phyloP scores from a whole-genome alignment of 2,329 filamentous ascomycete genomes.

The Endothia cerciana region DNA sequence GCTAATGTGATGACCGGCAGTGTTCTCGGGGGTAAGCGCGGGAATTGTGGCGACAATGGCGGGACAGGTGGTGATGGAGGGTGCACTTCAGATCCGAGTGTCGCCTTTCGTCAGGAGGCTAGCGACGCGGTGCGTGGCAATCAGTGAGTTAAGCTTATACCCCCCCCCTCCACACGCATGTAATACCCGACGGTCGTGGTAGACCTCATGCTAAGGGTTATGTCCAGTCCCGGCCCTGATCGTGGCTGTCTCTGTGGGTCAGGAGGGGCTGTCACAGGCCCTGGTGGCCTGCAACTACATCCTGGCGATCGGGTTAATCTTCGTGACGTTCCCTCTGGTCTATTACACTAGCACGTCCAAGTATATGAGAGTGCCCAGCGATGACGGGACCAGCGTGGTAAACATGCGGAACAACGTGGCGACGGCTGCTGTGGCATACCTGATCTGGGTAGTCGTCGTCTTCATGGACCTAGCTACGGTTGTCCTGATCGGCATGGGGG shows the following conservation, averaged over 20 bases:
- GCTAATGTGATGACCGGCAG: not conserved
- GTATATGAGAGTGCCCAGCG: constrained; percentile 36
- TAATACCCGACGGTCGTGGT: not conserved
- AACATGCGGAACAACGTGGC: constrained; percentile 31
- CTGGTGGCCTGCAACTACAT: constrained; percentile 37
- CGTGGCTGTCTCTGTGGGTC: constrained; percentile 37
- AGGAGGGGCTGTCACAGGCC: constrained; percentile 35
- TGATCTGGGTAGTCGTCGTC: constrained; percentile 33
- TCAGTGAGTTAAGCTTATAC: constrained; percentile 27
- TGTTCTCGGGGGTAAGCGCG: constrained; percentile 69
- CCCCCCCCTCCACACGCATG: too few relatives aligned
- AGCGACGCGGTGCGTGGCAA: constrained; percentile 37
- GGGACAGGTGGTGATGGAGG: constrained; percentile 58
- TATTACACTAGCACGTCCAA: constrained; percentile 36
- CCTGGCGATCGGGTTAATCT: constrained; percentile 36
- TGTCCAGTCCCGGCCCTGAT: constrained; percentile 35
- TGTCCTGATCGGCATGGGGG: constrained; percentile 32
- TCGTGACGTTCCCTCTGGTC: constrained; percentile 37
- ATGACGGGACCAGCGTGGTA: constrained; percentile 26
- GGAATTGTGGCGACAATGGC: constrained; percentile 78
- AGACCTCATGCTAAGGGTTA: not conserved
- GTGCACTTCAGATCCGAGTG: constrained; percentile 36
- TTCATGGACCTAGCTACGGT: constrained; percentile 34
- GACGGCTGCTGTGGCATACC: constrained; percentile 30
- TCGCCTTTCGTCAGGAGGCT: constrained; percentile 37